A percentile compares a stretch with the other conserved stretches of the same genome.
phyloP scores from a whole-genome alignment of 257 asterid genomes.

The Nyctanthes arbortristis region DNA sequence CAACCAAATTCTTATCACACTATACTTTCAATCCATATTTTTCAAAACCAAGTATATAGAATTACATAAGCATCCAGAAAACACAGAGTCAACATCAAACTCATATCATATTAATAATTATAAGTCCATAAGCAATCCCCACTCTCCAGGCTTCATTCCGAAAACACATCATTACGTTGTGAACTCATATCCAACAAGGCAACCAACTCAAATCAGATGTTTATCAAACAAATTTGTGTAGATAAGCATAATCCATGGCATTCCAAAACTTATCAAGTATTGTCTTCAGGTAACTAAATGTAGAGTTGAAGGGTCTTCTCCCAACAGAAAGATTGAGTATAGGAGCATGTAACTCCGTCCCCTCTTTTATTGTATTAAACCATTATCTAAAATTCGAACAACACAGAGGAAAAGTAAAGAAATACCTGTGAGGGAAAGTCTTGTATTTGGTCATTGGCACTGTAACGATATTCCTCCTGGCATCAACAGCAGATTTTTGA shows the following conservation, averaged over 20 bases:
- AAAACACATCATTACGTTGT: neutral
- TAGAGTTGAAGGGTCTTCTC: neutral
- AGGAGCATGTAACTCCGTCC: no score
- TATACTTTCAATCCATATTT: neutral
- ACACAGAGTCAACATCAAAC: no score
- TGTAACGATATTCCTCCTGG: constrained; percentile 68
- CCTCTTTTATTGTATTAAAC: no score
- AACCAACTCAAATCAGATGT: neutral
- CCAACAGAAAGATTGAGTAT: no score
- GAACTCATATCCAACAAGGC: neutral
- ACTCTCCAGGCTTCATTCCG: no score
- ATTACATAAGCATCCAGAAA: neutral
- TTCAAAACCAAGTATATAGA: neutral
- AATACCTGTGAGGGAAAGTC: constrained; percentile 93
- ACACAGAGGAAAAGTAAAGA: neutral
- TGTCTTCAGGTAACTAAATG: neutral
- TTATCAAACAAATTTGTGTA: neutral
- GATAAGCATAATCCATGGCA: neutral
- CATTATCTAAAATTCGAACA: neutral
- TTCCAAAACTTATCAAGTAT: neutral
- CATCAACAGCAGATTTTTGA: constrained; percentile 82
- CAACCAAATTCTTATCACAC: neutral
- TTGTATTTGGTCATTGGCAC: constrained; percentile 91
- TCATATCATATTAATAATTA: constrained; percentile 14
- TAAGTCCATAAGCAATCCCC: constrained; percentile 10